These are phyloP conservation scores for Corchorus capsularis DNA, from an alignment of 345 rosid genomes.

Conservation along the genomic window DNA sequence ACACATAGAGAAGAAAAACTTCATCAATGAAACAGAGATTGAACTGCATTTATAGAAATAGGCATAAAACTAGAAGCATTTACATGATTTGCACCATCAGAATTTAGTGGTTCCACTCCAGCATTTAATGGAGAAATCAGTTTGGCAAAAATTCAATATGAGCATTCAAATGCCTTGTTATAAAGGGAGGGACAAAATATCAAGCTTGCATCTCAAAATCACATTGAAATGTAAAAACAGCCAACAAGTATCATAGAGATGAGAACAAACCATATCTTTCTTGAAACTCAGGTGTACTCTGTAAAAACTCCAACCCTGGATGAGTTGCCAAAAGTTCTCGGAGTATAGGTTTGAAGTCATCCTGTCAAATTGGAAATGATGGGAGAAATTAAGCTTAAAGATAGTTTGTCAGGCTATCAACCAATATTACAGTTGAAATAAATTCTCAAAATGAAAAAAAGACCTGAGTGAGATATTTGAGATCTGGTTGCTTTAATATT, in stretches of 20 bases:
- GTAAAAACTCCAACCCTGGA: slow-evolving; percentile 95
- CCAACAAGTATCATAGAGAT: slow-evolving; percentile 10
- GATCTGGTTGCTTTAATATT: slow-evolving; percentile 72
- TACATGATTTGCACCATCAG: background rate
- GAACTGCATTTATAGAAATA: background rate
- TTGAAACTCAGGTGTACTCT: slow-evolving; percentile 98
- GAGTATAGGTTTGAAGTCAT: slow-evolving; percentile 89
- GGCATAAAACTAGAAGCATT: background rate
- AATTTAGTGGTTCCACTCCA: background rate
- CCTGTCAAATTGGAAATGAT: slow-evolving; percentile 43
- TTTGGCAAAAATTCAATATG: slow-evolving; percentile 1
- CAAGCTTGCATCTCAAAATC: background rate
- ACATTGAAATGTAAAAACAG: background rate
- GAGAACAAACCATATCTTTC: slow-evolving; percentile 91
- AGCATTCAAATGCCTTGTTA: background rate
- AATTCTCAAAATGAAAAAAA: background rate
- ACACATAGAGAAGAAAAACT: slow-evolving; percentile 5
- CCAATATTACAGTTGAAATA: background rate
- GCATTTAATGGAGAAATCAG: slow-evolving; percentile 2
- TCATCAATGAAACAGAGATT: background rate
- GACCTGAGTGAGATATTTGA: slow-evolving; percentile 76
- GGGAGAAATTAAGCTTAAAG: background rate
- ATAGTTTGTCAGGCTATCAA: background rate
- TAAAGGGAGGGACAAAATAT: background rate
- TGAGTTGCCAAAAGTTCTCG: slow-evolving; percentile 89